Conservation (phyloP, 441 rosid genomes). For the Monsonia emarginata region DNA sequence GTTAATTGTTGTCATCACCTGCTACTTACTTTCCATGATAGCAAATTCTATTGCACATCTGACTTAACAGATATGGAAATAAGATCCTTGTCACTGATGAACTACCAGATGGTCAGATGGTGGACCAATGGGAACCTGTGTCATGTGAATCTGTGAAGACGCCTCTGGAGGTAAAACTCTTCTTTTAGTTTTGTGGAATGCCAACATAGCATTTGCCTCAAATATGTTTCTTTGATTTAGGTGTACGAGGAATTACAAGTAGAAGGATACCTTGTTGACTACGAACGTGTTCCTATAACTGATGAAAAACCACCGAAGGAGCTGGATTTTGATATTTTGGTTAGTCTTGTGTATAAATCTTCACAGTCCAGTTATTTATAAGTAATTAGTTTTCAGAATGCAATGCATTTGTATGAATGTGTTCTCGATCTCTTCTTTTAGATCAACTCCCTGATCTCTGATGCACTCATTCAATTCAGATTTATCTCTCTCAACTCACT, state of each 20-base stretch:
- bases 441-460: not conserved
- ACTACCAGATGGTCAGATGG: slow-evolving; percentile 98
- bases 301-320: slow-evolving; percentile 97
- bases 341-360: slow-evolving; percentile 29
- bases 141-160: slow-evolving; percentile 85
- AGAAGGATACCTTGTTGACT: slow-evolving; percentile 85
- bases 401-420: not conserved
- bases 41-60: slow-evolving; percentile 21
- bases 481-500: not conserved
- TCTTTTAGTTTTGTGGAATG: slow-evolving; percentile 14
- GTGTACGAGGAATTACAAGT: slow-evolving; percentile 77
- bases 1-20: slow-evolving; percentile 7
- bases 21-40: slow-evolving; percentile 16
- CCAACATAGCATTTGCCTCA: slow-evolving; percentile 12
- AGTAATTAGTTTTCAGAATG: not conserved
- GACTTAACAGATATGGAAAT: slow-evolving; percentile 72
- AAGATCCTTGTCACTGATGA: slow-evolving; percentile 99
- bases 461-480: not conserved
- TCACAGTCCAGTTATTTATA: slow-evolving; percentile 2
- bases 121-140: slow-evolving; percentile 97
- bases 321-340: slow-evolving; percentile 79
- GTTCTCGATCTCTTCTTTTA: not conserved
- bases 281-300: slow-evolving; percentile 93
- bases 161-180: slow-evolving; percentile 65
- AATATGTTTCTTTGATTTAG: slow-evolving; percentile 33